Evolutionary conservation across 2,329 filamentous ascomycete species (phyloP), one percentile per base, ranked within the genome.

Genomic region (Pestalotiopsis sp.): DNA sequence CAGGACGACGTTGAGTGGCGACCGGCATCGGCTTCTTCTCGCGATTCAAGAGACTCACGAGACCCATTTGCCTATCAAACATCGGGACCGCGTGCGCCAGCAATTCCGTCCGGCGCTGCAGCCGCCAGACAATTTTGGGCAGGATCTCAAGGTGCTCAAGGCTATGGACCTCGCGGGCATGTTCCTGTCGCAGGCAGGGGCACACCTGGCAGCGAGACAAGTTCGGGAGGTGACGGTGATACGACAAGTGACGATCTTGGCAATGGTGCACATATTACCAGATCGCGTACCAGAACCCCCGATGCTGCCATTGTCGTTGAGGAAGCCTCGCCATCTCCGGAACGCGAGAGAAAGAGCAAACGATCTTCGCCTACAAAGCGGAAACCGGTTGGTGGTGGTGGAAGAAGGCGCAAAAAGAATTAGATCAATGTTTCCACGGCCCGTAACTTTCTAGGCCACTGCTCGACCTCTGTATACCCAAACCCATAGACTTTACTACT

Each of bases 41-140:
- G 71, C 13, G 75, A 75, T 25, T 67, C 70, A 41, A 71, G 71
- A 17, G 75, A 75, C 23, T 67, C 70, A 49, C 71, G 71, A 14
- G 84, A 89, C 69, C 86, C 87, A 4, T 88, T 89, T 69, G 82
- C 83, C 70, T 89, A 84, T 74, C 85, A 88, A 77, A 85, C 83
- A 3, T 79, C 78, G 25, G 84, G 82, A 13, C 75, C 84, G 45
- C 82, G 81, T 39, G 77, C 76, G 66, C 73, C 82, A 14, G 77
- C 80, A 66, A 74, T 78, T 38, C 70, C 31, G 12, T 38, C 76
- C 66, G 76, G 75, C 65, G 76, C 79, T 71, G 73, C 77, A 61
- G 76, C 75, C 62, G 71, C 80, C 60, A 80, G 80, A 72, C 79
- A 82, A 65, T 80, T 64, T 74, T 76, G 17, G 79, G 80, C 17